A percentile compares a stretch with the other conserved stretches of the same genome.
Conservation (phyloP, 73 alveolate genomes). For the Urostyla sp. region DNA sequence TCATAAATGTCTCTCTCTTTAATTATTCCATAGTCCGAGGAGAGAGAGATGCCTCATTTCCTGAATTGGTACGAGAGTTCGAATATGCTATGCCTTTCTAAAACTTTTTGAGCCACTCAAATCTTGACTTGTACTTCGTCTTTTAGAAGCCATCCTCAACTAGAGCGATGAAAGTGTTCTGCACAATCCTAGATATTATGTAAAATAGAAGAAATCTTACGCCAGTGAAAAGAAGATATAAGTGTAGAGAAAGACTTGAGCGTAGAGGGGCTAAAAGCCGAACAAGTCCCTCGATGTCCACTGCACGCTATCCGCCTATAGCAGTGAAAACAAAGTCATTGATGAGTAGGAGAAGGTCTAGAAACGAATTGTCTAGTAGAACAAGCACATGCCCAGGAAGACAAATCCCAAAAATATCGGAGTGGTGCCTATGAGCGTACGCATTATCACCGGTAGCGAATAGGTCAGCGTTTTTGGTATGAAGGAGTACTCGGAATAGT, state of each 20-base stretch:
- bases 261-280: not conserved
- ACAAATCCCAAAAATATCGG: slow-evolving; percentile 90
- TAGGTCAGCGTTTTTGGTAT: slow-evolving; percentile 69
- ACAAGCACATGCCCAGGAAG: slow-evolving; percentile 87
- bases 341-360: slow-evolving; percentile 64
- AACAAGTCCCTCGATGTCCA: slow-evolving; percentile 55
- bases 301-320: slow-evolving; percentile 82
- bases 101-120: slow-evolving; percentile 7
- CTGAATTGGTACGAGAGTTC: too few species aligned
- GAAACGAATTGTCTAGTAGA: slow-evolving; percentile 86
- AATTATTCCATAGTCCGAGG: too few species aligned
- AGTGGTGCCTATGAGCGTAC: slow-evolving; percentile 74
- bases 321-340: slow-evolving; percentile 75
- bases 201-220: not conserved
- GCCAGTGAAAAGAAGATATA: slow-evolving; percentile 6
- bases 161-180: slow-evolving; percentile 5
- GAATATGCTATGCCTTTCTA: not conserved
- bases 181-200: slow-evolving; percentile 1
- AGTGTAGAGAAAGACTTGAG: not conserved
- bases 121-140: slow-evolving; percentile 1
- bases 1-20: too few species aligned
- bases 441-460: slow-evolving; percentile 71
- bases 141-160: slow-evolving; percentile 36
- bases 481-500: slow-evolving; percentile 65
- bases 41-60: too few species aligned